These are phyloP conservation scores for Glycine latifolia DNA, from an alignment of 306 rosid species.

Conservation along the genomic window DNA sequence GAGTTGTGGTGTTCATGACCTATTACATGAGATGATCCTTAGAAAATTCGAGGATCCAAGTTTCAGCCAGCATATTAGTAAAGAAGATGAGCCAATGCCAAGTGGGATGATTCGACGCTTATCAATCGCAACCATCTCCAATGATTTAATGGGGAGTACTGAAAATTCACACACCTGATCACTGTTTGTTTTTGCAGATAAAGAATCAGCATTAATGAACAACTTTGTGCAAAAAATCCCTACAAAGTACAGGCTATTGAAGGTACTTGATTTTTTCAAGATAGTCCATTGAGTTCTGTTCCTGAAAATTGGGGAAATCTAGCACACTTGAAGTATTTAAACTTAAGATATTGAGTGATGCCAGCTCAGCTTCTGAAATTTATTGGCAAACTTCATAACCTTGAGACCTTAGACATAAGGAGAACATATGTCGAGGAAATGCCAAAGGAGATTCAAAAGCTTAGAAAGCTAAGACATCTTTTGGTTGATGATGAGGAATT, in stretches of 20 bases:
- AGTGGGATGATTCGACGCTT: not conserved
- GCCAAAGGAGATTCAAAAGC: not conserved
- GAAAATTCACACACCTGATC: not conserved
- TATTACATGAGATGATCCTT: not conserved
- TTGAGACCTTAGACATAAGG: not conserved
- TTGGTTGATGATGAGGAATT: too few species aligned
- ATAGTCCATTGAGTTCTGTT: not conserved
- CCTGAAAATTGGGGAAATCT: not conserved
- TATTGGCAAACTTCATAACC: not conserved
- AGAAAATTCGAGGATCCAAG: not conserved
- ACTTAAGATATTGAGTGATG: not conserved
- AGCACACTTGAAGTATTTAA: not conserved
- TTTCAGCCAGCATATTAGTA: not conserved
- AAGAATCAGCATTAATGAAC: not conserved
- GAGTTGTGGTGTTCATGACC: not conserved
- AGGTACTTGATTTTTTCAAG: not conserved
- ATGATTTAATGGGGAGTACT: not conserved
- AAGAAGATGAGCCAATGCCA: not conserved
- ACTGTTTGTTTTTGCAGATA: not conserved
- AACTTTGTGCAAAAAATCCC: not conserved
- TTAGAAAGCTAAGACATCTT: not conserved
- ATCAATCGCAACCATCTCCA: not conserved
- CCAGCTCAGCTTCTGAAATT: not conserved
- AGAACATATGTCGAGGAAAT: not conserved
- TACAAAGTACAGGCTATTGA: not conserved